A percentile compares a stretch with the other conserved stretches of the same genome.
Conservation (phyloP, 345 rosid genomes). For the Eucalyptus leucophloia region DNA sequence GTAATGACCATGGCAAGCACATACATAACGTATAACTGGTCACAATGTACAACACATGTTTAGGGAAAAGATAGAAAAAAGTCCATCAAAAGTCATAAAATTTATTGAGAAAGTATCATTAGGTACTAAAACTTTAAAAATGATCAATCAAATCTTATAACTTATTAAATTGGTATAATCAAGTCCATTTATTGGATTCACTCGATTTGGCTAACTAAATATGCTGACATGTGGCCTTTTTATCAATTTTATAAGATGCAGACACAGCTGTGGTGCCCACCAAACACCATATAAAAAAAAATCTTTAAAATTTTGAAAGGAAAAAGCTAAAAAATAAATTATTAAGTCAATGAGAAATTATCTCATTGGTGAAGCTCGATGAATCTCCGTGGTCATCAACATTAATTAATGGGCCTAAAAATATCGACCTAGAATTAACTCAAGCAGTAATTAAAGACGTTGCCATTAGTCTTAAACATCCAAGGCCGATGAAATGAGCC, state of each 20-base stretch:
- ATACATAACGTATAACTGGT: not conserved
- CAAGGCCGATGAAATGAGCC: not conserved
- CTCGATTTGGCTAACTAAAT: not conserved
- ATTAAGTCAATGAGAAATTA: not conserved
- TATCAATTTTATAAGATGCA: not conserved
- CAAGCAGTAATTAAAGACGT: not conserved
- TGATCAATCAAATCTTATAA: not conserved
- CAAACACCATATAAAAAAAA: not conserved
- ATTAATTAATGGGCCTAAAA: not conserved
- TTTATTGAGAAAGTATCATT: not conserved
- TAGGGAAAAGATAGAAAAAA: not conserved
- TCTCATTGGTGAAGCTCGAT: not conserved
- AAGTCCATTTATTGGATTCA: fast-evolving
- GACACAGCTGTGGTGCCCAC: not conserved
- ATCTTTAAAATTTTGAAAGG: not conserved
- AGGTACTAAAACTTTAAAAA: not conserved
- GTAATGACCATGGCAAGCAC: not conserved
- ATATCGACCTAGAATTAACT: not conserved
- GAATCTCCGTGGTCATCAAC: not conserved
- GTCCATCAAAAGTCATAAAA: not conserved
- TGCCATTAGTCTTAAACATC: not conserved
- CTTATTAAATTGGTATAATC: fast-evolving
- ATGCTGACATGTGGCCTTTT: not conserved
- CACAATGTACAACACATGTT: not conserved
- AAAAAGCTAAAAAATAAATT: not conserved